Conservation (phyloP, 1,139 yeast genomes). For the Yamadazyma siamensis region DNA sequence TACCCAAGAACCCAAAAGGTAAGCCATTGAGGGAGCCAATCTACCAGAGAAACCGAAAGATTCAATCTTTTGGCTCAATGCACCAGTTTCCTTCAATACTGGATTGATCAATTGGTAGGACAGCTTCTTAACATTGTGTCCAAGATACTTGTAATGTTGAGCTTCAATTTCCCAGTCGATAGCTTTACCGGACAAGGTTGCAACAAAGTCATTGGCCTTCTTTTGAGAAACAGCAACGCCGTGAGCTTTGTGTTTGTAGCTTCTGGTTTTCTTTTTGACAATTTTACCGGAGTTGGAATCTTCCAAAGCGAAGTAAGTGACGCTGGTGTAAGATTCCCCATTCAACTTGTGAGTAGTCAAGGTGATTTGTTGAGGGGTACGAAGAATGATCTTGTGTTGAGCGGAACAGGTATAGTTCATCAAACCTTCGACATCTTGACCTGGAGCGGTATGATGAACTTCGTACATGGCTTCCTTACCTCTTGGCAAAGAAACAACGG, state of each 20-base stretch:
- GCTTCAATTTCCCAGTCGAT: slow-evolving; percentile 33
- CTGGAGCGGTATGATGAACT: slow-evolving; percentile 21
- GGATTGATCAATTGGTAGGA: slow-evolving; percentile 33
- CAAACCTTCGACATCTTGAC: slow-evolving; percentile 13
- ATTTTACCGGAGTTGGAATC: slow-evolving; percentile 7
- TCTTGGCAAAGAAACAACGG: slow-evolving; percentile 39
- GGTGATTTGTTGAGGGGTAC: slow-evolving; percentile 19
- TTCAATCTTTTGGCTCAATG: slow-evolving; percentile 15
- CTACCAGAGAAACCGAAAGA: slow-evolving; percentile 12
- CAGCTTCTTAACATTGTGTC: slow-evolving; percentile 16
- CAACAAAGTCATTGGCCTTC: slow-evolving; percentile 17
- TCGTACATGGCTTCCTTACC: slow-evolving; percentile 37
- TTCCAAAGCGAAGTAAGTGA: slow-evolving; percentile 15
- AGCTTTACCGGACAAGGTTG: slow-evolving; percentile 13
- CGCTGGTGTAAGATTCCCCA: slow-evolving; percentile 16
- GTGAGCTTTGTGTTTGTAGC: slow-evolving; percentile 13
- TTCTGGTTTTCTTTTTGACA: slow-evolving; percentile 14
- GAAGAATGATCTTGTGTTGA: slow-evolving; percentile 27
- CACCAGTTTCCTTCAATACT: slow-evolving; percentile 24
- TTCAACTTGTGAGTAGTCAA: slow-evolving; percentile 10
- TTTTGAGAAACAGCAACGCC: slow-evolving; percentile 14
- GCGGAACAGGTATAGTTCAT: slow-evolving; percentile 28
- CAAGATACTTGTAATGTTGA: slow-evolving; percentile 19
- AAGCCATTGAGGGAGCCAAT: slow-evolving; percentile 22
- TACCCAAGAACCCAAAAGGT: slow-evolving; percentile 27